Base-by-base conservation (phyloP, 768 basidiomycete species). In the Boletales sp. region DNA sequence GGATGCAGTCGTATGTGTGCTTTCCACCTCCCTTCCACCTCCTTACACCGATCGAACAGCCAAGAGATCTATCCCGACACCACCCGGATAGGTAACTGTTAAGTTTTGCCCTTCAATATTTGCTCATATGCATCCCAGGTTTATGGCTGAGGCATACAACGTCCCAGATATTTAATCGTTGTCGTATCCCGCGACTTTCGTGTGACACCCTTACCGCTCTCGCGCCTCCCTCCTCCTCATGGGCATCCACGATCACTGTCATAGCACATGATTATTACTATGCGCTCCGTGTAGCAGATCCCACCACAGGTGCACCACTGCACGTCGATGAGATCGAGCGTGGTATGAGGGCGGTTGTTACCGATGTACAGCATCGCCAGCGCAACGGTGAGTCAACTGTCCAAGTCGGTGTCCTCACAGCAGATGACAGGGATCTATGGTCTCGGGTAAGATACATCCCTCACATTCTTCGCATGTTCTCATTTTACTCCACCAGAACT, bases 371-470 rank as follows among this genome's bases (percentile, higher is more conserved):
- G 19, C 54, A 55, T 21, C 75, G 84, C 33, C 66, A 74, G 8
- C 65, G 69, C 4, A 66, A 58, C 0, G 84, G 84, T 3, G 86
- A 90, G 51, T 66, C 57, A 12, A 76, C 87, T 0, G 65, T 81
- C 4, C 76, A 79, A 25, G 73, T 96, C 5, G 85, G 89, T 8
- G 74, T 84, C 0, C 72, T 96, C 40, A 90, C 83, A 19, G 83
- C 87, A 4, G 91, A 94, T 61, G 77, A 86, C 21, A 76, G 94
- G 53, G 90, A 95, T 66, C 71, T 64, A 11, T 96, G 94, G 94
- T 78, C 87, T 11, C 70, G 78, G 62, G 91, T 92, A 66, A 50
- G 80, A 58, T 15, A 18, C 8, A 19, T 15, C 17, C 8, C 21
- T n/a, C 40, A 19, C 41, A 3, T 8, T 21, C 18, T 7, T 31